A percentile compares a stretch with the other conserved stretches of the same genome.
Conservation (phyloP, 2,329 filamentous ascomycete species). For the Westerdykella ornata region DNA sequence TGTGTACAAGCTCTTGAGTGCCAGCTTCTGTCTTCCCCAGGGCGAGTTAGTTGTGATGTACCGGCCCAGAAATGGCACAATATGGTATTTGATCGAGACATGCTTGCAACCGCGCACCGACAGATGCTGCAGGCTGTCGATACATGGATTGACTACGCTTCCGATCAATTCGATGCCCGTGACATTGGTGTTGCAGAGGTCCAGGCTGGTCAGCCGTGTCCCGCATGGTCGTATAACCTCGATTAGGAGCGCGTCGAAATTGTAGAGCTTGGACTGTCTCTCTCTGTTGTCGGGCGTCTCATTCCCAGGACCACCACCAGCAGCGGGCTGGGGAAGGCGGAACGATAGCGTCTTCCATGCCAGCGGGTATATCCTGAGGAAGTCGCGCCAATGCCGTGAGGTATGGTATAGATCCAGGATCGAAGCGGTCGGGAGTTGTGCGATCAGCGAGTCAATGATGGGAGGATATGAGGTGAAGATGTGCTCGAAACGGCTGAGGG, state of each 20-base stretch:
- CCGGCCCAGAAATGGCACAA: conserved; percentile 50
- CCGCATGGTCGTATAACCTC: conserved; percentile 52
- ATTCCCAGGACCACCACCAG: conserved; percentile 29
- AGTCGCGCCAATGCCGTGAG: conserved; percentile 48
- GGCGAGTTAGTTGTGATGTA: conserved; percentile 39
- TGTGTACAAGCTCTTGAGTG: conserved; percentile 54
- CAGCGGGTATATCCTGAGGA: conserved; percentile 52
- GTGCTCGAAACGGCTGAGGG: conserved; percentile 45
- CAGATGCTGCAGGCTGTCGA: conserved; percentile 52
- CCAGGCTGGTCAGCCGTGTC: conserved; percentile 50
- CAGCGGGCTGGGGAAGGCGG: conserved; percentile 43
- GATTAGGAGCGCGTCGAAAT: conserved; percentile 52
- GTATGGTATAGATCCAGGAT: conserved; percentile 55
- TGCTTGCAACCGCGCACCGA: conserved; percentile 59
- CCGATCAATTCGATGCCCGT: conserved; percentile 52
- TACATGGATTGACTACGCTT: conserved; percentile 49
- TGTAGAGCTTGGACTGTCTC: conserved; percentile 52
- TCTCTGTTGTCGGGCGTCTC: conserved; percentile 37
- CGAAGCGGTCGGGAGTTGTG: conserved; percentile 51
- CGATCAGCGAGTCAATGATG: conserved; percentile 53
- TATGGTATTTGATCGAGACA: conserved; percentile 58
- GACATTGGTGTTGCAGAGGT: conserved; percentile 56
- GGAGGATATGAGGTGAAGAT: conserved; percentile 52
- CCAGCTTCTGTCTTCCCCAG: conserved; percentile 43
- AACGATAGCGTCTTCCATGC: conserved; percentile 57